Conservation (phyloP, 306 rosid species). For the Gastrolobium villosum region DNA sequence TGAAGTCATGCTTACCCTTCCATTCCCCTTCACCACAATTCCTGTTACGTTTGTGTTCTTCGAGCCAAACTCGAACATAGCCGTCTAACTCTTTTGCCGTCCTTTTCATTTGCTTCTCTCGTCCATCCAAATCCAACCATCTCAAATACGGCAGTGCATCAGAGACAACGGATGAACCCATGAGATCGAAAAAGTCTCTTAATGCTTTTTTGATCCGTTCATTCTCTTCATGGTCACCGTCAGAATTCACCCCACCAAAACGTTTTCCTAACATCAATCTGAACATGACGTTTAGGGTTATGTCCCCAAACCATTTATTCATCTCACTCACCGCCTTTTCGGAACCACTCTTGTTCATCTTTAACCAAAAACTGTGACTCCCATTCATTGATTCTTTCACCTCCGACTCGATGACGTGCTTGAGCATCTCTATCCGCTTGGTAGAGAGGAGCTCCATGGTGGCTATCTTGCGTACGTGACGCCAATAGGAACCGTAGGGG, state of each 20-base stretch:
- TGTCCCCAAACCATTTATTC: conserved; percentile 53
- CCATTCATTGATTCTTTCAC: conserved; percentile 39
- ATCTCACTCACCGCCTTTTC: conserved; percentile 37
- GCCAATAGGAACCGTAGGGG: conserved; percentile 61
- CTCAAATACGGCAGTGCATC: conserved; percentile 54
- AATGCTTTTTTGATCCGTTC: conserved; percentile 21
- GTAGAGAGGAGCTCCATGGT: conserved; percentile 37
- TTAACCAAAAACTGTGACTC: not conserved
- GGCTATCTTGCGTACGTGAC: conserved; percentile 53
- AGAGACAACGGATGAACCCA: conserved; percentile 19
- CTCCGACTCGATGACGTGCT: conserved; percentile 40
- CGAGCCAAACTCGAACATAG: conserved; percentile 15
- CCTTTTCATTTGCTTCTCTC: conserved; percentile 51
- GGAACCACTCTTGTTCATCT: not conserved
- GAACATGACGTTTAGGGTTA: conserved; percentile 26
- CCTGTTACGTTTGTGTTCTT: conserved; percentile 48
- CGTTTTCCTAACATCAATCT: conserved; percentile 47
- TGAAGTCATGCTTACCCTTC: conserved; percentile 25
- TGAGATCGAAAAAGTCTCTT: not conserved
- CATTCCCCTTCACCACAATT: no score
- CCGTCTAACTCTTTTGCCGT: conserved; percentile 43
- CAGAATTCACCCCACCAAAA: not conserved
- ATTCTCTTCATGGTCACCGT: conserved; percentile 11
- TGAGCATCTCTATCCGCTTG: conserved; percentile 39
- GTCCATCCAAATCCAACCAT: conserved; percentile 62